Conservation (phyloP, 1,139 yeast species). For the Zygosaccharomyces pseudobailii region DNA sequence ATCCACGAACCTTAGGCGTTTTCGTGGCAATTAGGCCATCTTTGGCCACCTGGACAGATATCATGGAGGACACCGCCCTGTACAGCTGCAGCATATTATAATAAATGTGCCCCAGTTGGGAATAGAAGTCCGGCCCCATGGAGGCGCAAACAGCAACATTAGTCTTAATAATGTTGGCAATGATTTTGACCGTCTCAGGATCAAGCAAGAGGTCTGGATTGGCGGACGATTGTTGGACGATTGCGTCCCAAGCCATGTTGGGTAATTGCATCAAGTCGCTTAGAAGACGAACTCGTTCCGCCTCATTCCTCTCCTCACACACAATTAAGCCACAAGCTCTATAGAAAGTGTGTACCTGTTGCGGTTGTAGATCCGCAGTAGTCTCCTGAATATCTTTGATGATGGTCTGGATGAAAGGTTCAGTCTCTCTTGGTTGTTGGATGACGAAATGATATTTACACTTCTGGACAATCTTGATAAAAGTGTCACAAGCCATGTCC, state of each 20-base stretch:
- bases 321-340: constrained; percentile 96
- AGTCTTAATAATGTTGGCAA: constrained; percentile 90
- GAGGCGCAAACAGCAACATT: constrained; percentile 92
- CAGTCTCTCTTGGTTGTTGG: constrained; percentile 79
- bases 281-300: constrained; percentile 66
- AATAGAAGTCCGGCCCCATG: constrained; percentile 84
- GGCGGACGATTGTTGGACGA: constrained; percentile 77
- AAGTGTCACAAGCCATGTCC: constrained; percentile 99
- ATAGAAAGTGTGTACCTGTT: constrained; percentile 95
- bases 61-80: constrained; percentile 85
- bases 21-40: constrained; percentile 88
- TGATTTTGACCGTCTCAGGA: constrained; percentile 84
- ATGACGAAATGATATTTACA: constrained; percentile 94
- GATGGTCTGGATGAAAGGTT: constrained; percentile 89
- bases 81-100: constrained; percentile 87
- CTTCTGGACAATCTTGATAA: constrained; percentile 88
- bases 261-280: constrained; percentile 84
- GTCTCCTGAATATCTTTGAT: constrained; percentile 76
- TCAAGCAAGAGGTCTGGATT: constrained; percentile 81
- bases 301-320: constrained; percentile 69
- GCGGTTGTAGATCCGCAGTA: constrained; percentile 91
- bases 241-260: constrained; percentile 89
- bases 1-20: constrained; percentile 91
- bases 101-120: constrained; percentile 83
- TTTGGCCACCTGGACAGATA: constrained; percentile 71